Evolutionary conservation across 169 alveolate genomes (phyloP), one percentile per base, ranked within the genome.

Genomic region (Plasmodium adleri): DNA sequence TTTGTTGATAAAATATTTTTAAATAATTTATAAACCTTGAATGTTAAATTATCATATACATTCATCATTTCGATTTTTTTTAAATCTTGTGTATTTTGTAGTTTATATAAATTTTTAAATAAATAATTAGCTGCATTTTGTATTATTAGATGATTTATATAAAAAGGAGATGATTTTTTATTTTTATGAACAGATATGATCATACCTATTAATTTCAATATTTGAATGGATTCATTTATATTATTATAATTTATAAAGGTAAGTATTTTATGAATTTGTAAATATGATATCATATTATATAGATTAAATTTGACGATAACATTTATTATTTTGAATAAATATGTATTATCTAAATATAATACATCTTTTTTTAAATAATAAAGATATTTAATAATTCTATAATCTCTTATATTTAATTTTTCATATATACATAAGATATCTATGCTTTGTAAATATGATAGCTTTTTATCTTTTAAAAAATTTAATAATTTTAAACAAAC

Each of bases 361-460:
- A 83, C 26, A 2, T 83, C 64, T 4, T 68, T 83, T 62, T 83
- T 72, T 72, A 83, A 68, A 43, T 54, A 54, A 28, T 83, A 83
- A 26, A 83, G 22, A 24, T 83, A 54, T 28, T 28, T 83, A 10
- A 83, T 83, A 28, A 83, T 83, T 67, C 91, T 83, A 54, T 45
- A 83, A 49, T 83, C 91, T 49, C 91, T 52, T 56, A 83, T 54
- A 60, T 83, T 83, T 83, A 83, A 63, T 49, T 68, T 83, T 63
- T 83, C 80, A 72, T 68, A 83, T 9, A 83, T 83, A 8, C 72
- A 70, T n/a, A 83, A 32, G 8, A 83, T 32, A 39, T 83, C 72
- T 10, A 83, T 56, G 15, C 22, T 83, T 3, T 39, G 15, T 26
- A 4, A 17, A 13, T 56, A 39, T 7, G 66, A 28, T 49, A 83